Conservation (phyloP, 441 rosid species). For the Adansonia gregorii region DNA sequence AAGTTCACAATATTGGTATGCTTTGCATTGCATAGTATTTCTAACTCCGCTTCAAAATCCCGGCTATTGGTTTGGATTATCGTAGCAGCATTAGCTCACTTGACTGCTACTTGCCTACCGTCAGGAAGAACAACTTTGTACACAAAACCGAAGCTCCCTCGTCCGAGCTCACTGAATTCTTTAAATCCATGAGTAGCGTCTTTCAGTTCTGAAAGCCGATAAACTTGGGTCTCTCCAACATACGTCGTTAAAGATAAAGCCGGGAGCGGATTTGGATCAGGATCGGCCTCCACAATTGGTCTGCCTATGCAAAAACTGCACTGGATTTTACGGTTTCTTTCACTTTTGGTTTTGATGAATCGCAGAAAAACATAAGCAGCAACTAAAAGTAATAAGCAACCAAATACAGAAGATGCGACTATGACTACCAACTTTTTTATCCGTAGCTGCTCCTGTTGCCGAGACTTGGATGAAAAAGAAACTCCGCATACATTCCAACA, state of each 20-base stretch:
- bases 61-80: conserved; percentile 55
- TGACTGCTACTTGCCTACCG: conserved; percentile 63
- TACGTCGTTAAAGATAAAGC: conserved; percentile 35
- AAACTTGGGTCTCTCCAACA: conserved; percentile 45
- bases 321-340: conserved; percentile 33
- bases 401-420: conserved; percentile 45
- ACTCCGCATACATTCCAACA: conserved; percentile 59
- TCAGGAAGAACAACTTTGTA: conserved; percentile 64
- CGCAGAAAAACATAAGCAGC: conserved; percentile 40
- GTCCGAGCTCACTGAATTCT: conserved; percentile 59
- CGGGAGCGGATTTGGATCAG: conserved; percentile 36
- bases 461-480: conserved; percentile 3
- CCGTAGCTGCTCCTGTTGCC: conserved; percentile 37
- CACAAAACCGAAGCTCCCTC: conserved; percentile 74
- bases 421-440: conserved; percentile 41
- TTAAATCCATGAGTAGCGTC: conserved; percentile 58
- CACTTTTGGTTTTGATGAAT: conserved; percentile 34
- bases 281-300: conserved; percentile 44
- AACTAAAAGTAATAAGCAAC: conserved; percentile 40
- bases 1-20: conserved; percentile 60
- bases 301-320: conserved; percentile 43
- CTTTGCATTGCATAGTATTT: conserved; percentile 56
- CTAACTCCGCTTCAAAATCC: conserved; percentile 69
- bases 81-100: conserved; percentile 67
- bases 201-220: conserved; percentile 50